Base-by-base conservation (phyloP, 2,329 filamentous ascomycete species). In the Sporothrix variecibatus region DNA sequence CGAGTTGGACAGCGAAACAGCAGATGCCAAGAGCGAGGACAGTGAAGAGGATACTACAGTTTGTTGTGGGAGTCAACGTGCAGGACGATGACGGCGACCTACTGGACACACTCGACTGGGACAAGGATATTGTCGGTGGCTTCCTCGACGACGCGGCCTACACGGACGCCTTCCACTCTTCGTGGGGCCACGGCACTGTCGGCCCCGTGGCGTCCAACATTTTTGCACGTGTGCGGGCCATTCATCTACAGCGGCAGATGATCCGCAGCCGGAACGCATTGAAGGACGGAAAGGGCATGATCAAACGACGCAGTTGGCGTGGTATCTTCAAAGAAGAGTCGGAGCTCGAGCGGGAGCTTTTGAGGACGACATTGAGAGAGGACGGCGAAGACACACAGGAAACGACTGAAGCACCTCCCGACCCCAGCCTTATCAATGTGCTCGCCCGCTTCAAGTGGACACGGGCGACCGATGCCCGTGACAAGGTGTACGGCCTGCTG, bases 401-500 rank as follows among this genome's bases (percentile, higher is more conserved):
- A 5, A 15, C 12, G 15, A 51, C 23, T 0, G 15, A 26, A 28
- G 6, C 20, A 8, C 31, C 28, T 0, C 17, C 64, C 12, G 46
- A 56, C 38, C 70, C 70, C 62, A 75, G 68, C 62, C 71, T 76
- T 56, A 60, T 71, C 34, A 67, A 76, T 56, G 71, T 74, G 4
- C 60, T 75, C 17, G 69, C 73, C 26, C 73, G 71, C 46, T 74
- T 75, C 72, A 71, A 72, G 38, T 71, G 60, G 56, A 62, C 17
- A 4, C 64, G 31, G 12, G 64, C 73, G 2, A 73, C 75, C 17
- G 75, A 76, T n/a, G 73, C 75, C 3, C 62, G 73, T n/a, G 75
- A 76, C 53, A 75, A 75, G 70, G 69, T 76, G 38, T 76, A 76
- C 49, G 75, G 68, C 11, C 69, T 76, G 56, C 64, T 76, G 17